Conservation (phyloP, 2,329 filamentous ascomycete genomes). For the Cadophora luteo-olivacea region DNA sequence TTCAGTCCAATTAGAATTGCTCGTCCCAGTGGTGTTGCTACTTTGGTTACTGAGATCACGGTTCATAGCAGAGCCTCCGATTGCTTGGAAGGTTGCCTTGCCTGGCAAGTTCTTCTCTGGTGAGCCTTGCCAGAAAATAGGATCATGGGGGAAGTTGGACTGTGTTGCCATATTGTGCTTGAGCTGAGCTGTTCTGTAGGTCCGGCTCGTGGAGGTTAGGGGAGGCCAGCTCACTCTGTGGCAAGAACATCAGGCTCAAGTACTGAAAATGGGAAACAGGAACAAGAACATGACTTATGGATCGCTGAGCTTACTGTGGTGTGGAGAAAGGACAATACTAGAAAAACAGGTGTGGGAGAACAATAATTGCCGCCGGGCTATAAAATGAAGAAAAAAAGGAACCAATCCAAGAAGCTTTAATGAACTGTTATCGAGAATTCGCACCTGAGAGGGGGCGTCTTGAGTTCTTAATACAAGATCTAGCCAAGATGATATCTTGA, state of each 20-base stretch:
- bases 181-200: conserved; percentile 16
- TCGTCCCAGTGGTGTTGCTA: background rate
- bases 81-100: background rate
- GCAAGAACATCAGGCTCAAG: conserved; percentile 1
- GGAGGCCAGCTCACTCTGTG: conserved; percentile 17
- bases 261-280: background rate
- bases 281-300: background rate
- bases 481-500: background rate
- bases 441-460: background rate
- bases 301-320: background rate
- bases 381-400: background rate
- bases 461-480: background rate
- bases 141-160: background rate
- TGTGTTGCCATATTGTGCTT: conserved; percentile 2
- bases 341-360: background rate
- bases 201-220: background rate
- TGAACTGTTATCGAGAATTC: background rate
- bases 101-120: background rate
- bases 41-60: conserved; percentile 10
- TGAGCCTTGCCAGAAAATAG: conserved; percentile 2
- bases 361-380: background rate
- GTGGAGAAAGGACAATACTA: background rate
- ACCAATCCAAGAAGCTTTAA: background rate
- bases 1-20: background rate
- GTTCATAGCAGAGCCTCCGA: background rate